A percentile compares a stretch with the other conserved stretches of the same genome.
Conservation (phyloP, 2,329 filamentous ascomycete genomes). For the Zasmidium cellare region DNA sequence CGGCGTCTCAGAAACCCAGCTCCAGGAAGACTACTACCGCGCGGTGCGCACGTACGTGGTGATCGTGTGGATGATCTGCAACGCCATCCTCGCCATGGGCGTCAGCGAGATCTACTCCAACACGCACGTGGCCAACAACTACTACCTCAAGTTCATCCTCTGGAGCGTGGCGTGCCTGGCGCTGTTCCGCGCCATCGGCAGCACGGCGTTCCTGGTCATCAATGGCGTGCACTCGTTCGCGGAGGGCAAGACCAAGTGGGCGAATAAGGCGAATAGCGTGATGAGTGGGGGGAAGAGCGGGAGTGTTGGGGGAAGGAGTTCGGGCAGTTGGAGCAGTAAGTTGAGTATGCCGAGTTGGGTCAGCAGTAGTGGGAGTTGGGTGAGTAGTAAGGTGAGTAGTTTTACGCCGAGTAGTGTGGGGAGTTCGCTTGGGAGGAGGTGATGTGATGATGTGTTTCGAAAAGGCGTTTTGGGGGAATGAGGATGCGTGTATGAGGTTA, state of each 20-base stretch:
- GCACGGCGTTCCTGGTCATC: constrained; percentile 77
- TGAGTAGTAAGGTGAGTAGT: constrained; percentile 37
- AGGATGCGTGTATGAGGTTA: neutral
- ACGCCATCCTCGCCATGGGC: constrained; percentile 90
- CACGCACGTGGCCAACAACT: constrained; percentile 73
- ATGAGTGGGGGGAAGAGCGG: constrained; percentile 28
- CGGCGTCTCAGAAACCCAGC: constrained; percentile 69
- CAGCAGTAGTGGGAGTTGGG: constrained; percentile 37
- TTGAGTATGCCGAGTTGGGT: constrained; percentile 39
- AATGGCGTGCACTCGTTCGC: constrained; percentile 81
- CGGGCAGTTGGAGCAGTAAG: constrained; percentile 38
- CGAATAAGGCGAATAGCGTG: constrained; percentile 17
- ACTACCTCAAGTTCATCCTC: constrained; percentile 88
- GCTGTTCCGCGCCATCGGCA: constrained; percentile 82
- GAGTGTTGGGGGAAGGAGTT: constrained; percentile 27
- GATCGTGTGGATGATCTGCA: constrained; percentile 87
- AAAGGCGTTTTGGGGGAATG: neutral
- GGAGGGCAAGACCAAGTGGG: constrained; percentile 74
- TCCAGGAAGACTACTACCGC: constrained; percentile 98
- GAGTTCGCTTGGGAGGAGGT: constrained; percentile 12
- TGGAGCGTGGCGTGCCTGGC: constrained; percentile 88
- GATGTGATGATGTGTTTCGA: neutral
- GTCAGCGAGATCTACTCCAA: constrained; percentile 81
- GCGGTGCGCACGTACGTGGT: constrained; percentile 98
- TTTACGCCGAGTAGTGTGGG: constrained; percentile 34